These are phyloP conservation scores for Quercus lobata DNA, from an alignment of 331 rosid species.

Conservation along the genomic window DNA sequence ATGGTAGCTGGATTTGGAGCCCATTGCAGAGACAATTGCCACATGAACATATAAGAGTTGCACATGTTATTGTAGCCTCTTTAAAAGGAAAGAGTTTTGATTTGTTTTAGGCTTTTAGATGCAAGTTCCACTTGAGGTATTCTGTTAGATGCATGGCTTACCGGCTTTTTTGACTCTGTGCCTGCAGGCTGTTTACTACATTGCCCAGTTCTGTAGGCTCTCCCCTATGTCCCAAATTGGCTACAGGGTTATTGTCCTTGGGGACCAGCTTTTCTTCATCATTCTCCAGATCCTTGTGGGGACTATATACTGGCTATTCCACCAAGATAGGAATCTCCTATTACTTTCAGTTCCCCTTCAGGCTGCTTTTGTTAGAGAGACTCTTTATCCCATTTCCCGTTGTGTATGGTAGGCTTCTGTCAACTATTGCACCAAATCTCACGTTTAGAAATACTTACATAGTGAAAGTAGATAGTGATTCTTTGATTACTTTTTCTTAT, in stretches of 20 bases:
- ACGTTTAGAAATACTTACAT: background rate
- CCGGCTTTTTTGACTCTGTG: too few species aligned
- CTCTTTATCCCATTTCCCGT: background rate
- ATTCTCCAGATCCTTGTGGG: background rate
- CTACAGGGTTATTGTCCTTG: background rate
- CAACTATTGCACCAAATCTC: conserved; percentile 22
- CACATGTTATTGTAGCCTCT: background rate
- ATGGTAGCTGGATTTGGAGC: background rate
- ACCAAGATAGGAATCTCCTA: background rate
- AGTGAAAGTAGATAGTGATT: background rate
- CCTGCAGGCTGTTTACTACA: too few species aligned
- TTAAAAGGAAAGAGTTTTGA: background rate
- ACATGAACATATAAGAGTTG: background rate
- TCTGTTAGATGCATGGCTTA: too few species aligned
- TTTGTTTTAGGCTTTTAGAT: too few species aligned
- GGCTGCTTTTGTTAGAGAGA: background rate
- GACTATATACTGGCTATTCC: background rate
- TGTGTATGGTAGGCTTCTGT: conserved; percentile 5
- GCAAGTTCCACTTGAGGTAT: too few species aligned
- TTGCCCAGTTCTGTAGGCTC: background rate
- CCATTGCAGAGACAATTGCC: background rate
- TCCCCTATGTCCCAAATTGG: background rate
- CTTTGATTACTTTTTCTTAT: background rate
- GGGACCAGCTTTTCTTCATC: background rate
- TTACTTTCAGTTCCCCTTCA: background rate